Conservation (phyloP, 2,329 filamentous ascomycete species). For the Trichophyton verrucosum region DNA sequence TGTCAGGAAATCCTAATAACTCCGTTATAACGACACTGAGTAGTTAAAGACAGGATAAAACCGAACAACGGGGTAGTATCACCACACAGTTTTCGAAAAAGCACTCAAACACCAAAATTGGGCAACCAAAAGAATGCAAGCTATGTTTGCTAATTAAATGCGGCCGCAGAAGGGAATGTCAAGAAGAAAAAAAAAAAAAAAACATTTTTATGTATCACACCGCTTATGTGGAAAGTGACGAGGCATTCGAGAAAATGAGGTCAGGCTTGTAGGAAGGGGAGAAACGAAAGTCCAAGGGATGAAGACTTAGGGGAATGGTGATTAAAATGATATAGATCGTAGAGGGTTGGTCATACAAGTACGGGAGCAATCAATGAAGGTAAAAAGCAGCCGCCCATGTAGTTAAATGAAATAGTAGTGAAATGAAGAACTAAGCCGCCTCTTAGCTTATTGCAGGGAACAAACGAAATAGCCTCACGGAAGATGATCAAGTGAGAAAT, state of each 20-base stretch:
- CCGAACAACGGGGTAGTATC: neutral
- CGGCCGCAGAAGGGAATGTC: neutral
- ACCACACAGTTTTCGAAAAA: neutral
- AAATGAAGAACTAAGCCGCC: neutral
- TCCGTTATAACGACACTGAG: neutral
- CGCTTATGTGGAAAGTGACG: neutral
- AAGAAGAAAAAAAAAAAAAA: neutral
- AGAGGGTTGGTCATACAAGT: slow-evolving; percentile 4
- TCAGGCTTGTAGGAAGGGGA: neutral
- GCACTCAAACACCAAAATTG: neutral
- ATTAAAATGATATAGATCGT: slow-evolving; percentile 2
- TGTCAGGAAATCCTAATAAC: neutral
- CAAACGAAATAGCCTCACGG: neutral
- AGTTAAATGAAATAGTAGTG: neutral
- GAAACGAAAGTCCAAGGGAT: neutral
- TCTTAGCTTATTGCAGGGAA: slow-evolving; percentile 1
- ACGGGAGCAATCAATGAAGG: neutral
- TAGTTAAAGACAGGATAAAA: neutral
- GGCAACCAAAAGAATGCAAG: neutral
- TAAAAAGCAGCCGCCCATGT: slow-evolving; percentile 3
- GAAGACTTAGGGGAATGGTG: neutral
- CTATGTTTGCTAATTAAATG: neutral
- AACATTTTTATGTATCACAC: slow-evolving; percentile 1
- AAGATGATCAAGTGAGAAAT: neutral
- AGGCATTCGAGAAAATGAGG: neutral